A percentile compares a stretch with the other conserved stretches of the same genome.
These are phyloP conservation scores for Alloteropsis angusta DNA, from an alignment of 202 grass and related monocot species.

Conservation along the genomic window DNA sequence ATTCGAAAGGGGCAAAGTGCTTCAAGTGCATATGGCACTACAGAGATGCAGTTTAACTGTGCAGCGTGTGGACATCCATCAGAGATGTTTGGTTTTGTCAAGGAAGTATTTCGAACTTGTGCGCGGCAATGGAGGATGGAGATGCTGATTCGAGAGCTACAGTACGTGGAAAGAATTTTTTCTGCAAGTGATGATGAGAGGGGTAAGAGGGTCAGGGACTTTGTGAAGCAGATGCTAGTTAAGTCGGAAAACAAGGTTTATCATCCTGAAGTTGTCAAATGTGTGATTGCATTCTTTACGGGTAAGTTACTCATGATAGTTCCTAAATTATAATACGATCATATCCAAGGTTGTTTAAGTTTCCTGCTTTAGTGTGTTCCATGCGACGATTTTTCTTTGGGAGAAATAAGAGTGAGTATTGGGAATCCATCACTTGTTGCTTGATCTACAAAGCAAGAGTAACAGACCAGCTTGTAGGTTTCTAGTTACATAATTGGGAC, in stretches of 20 bases:
- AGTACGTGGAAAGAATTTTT: constrained; percentile 74
- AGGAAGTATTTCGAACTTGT: constrained; percentile 85
- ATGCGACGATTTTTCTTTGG: neutral
- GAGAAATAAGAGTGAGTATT: neutral
- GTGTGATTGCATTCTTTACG: constrained; percentile 64
- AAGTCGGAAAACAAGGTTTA: constrained; percentile 49
- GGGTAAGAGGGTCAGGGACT: constrained; percentile 56
- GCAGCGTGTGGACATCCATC: constrained; percentile 72
- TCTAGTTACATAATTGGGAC: neutral
- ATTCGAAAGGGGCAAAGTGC: constrained; percentile 56
- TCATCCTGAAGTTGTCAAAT: constrained; percentile 62
- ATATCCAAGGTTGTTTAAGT: constrained; percentile 11
- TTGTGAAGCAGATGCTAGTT: constrained; percentile 57
- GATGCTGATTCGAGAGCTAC: constrained; percentile 62
- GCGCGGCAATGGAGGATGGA: constrained; percentile 68
- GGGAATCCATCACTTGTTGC: neutral
- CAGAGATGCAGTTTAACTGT: constrained; percentile 78
- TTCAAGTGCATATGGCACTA: constrained; percentile 25
- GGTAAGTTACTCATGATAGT: constrained; percentile 48
- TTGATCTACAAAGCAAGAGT: neutral
- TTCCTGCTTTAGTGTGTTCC: neutral
- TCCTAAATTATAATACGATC: neutral
- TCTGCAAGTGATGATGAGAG: constrained; percentile 55
- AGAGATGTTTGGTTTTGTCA: constrained; percentile 99
- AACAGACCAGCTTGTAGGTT: neutral